Evolutionary conservation across 805 yeast genomes (phyloP), one percentile per base, ranked within the genome.

Genomic region (Spathaspora passalidarum): DNA sequence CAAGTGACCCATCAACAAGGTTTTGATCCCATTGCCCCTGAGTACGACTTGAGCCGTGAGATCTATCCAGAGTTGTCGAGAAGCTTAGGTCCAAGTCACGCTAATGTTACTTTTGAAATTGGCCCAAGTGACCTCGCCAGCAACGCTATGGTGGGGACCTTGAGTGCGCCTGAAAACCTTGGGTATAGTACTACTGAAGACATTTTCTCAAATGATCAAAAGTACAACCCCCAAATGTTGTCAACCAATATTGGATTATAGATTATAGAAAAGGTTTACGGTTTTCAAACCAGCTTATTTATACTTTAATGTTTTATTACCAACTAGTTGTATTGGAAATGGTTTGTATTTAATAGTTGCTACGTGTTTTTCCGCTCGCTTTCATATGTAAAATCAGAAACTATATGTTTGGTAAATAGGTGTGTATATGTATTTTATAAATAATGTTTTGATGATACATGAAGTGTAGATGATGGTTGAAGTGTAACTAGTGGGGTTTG

Each of bases 181-280:
- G 34, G 34, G 5, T 29, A 29, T 13, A 11, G 38, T 13, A 20
- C 38, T 36, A 36, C 19, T 38, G 40, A 38, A 20, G 40, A 38
- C 20, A 23, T 38, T 14, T 38, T 38, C 19, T n/a, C 29, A 10
- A 16, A 9, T 22, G 40, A 38, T 13, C 40, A 38, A 38, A 38
- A 38, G 29, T 38, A 22, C n/a, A 38, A 38, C 13, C 40, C 40
- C 5, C 40, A 38, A 17, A 14, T 38, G 13, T 23, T 38, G 21
- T 19, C 40, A 13, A 17, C 46, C 20, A 42, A 32, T 20, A 38
- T 40, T 16, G 46, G 43, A 10, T 43, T 46, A 20, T 46, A 46
- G 29, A 42, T 13, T 22, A 23, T 39, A 13, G 32, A 43, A 21
- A 18, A 8, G 19, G 16, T 22, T 35, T 35, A 5, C 8, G 16